Base-by-base conservation (phyloP, 495 filamentous ascomycete species). In the Penicillium cataractarum region DNA sequence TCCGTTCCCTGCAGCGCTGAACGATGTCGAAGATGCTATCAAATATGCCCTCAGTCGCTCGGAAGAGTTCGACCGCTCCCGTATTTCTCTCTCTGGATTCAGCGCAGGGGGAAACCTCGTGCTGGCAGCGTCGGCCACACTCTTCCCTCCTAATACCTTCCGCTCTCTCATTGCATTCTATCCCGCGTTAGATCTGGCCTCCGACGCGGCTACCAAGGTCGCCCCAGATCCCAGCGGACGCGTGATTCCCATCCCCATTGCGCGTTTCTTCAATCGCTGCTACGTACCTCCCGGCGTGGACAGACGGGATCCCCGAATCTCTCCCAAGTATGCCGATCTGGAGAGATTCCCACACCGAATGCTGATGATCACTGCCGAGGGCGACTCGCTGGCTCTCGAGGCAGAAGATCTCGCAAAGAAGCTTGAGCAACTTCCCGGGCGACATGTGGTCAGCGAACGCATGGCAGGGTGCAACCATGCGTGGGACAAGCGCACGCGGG, bases 1-100 rank as follows among this genome's bases (percentile, higher is more conserved):
- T 64, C 84, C 90, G 0, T 95, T 95, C 72, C 91, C 91, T 17
- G 82, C 89, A 0, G 89, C 89, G 6, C 71, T 96, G 17, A 79
- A 96, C 39, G 92, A 96, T 63, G 89, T 84, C 35, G 76, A 82
- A 60, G 78, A 81, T 62, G 66, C 63, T 10, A 68, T 81, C 31
- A 70, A 68, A 9, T 77, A 76, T 60, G 75, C 75, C 4, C 66
- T 75, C 0, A 32, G 67, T 8, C 67, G 65, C 1, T 66, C 75
- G 2, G 66, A 73, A 5, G 66, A 72, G 22, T 82, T 78, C 42
- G 71, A 81, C 48, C 42, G 55, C 10, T 65, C 70, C 4, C 75
- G 68, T 4, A 50, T 82, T 17, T 76, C 79, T 15, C 53, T 81
- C 19, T 80, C 77, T 10, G 80, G 79, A 6, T 83, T 82, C 68